These are phyloP conservation scores for Hanseniaspora taiwanica DNA, from an alignment of 805 yeast species.

Conservation along the genomic window DNA sequence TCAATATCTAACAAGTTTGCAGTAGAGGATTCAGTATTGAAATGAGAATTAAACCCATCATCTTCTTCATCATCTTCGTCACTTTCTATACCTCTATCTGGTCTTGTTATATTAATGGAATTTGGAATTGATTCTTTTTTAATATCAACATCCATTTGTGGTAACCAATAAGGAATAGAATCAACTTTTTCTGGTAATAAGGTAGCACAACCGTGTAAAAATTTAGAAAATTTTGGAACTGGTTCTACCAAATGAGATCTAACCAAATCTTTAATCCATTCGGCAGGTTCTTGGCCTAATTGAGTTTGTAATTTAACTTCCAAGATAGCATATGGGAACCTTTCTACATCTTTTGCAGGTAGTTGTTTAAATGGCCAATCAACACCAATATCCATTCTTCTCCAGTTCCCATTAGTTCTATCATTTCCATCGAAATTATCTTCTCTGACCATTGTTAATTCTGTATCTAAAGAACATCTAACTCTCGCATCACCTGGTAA, in stretches of 20 bases:
- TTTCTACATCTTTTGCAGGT: constrained; percentile 70
- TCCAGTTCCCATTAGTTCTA: constrained; percentile 89
- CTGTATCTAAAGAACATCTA: constrained; percentile 94
- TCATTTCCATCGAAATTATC: constrained; percentile 90
- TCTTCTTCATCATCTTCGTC: constrained; percentile 23
- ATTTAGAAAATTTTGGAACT: constrained; percentile 94
- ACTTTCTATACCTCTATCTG: constrained; percentile 16
- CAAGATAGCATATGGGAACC: constrained; percentile 94
- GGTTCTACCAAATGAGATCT: constrained; percentile 92
- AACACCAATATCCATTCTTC: constrained; percentile 96
- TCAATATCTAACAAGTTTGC: constrained; percentile 61
- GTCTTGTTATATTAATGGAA: constrained; percentile 32
- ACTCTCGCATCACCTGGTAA: constrained; percentile 99
- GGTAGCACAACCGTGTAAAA: constrained; percentile 94
- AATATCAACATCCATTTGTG: constrained; percentile 93
- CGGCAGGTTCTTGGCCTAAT: constrained; percentile 97
- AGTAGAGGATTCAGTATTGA: constrained; percentile 27
- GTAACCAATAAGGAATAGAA: constrained; percentile 91
- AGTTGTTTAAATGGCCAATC: constrained; percentile 89
- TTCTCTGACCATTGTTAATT: constrained; percentile 93
- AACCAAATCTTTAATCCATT: constrained; percentile 89
- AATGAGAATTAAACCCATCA: constrained; percentile 21
- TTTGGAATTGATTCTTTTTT: constrained; percentile 56
- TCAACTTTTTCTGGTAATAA: constrained; percentile 71
- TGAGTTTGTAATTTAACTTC: constrained; percentile 97